Evolutionary conservation across 257 asterid genomes (phyloP), one percentile per base, ranked within the genome.

Genomic region (Apocynum venetum): DNA sequence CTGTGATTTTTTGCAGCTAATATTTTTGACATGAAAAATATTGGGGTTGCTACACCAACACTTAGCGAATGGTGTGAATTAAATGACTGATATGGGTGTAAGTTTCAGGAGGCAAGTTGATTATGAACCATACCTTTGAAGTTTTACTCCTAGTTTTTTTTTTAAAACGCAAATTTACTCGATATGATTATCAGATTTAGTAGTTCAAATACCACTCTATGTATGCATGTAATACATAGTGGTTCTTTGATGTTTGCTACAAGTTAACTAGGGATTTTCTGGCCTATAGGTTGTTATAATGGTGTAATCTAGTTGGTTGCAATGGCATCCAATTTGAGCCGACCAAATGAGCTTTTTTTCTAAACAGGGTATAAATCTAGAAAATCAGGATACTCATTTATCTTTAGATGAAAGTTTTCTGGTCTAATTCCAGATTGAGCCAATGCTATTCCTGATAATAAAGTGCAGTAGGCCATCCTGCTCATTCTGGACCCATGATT

Each of bases 21-120:
- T 78, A 76, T 90, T 41, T 44, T 71, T 46, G 96, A 93, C 86
- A 91, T 91, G 96, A 82, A 69, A 47, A 91, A 93, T 76, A 80
- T 93, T 44, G 97, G 97, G 31, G 97, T 91, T 59, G 84, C 78
- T 10, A 84, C 90, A 2, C 91, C 88, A 69, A 85, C 94, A 7
- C 86, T 93, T 17, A 89, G 86, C 68, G 95, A 91, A 82, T 93
- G 98, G 98, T 83, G 87, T 71, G 59, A 57, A 61, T 76, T 82
- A 12, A 78, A 73, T n/a, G 49, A 43, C 73, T 84, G 68, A 74
- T 44, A 72, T 57, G 49, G 38, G 14, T 35, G 78, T 4, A 9
- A 25, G n/a, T 10, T 14, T n/a, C 47, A 20, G 47, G 6, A 6
- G 64, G 46, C 68, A 43, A 49, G 40, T 64, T 36, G 67, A 25